Evolutionary conservation across 2,329 filamentous ascomycete species (phyloP).

Genomic region (Pestalotiopsis sp.): DNA sequence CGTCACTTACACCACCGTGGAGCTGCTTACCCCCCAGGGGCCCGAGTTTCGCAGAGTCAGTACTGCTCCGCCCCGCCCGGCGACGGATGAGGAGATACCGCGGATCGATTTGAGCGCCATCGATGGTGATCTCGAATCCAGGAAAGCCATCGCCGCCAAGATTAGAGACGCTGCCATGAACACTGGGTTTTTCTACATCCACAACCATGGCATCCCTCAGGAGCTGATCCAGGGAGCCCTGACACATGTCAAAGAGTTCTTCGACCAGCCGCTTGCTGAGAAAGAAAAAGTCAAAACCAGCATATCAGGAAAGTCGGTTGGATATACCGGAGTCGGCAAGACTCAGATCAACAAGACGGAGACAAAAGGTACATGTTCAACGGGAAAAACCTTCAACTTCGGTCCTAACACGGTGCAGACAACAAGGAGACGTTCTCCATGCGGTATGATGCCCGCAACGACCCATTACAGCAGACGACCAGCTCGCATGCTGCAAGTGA

Average conservation of each 20-base stretch:
- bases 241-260: slow-evolving; percentile 24
- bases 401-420: slow-evolving; percentile 33
- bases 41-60: slow-evolving; percentile 46
- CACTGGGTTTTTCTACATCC: slow-evolving; percentile 48
- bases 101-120: slow-evolving; percentile 44
- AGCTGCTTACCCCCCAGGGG: slow-evolving; percentile 46
- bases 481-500: not conserved
- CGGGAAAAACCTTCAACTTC: slow-evolving; percentile 27
- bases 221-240: slow-evolving; percentile 32
- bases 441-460: slow-evolving; percentile 43
- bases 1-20: slow-evolving; percentile 35
- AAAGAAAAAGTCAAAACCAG: slow-evolving; percentile 32
- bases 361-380: slow-evolving; percentile 34
- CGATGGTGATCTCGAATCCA: slow-evolving; percentile 35
- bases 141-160: slow-evolving; percentile 37
- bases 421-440: slow-evolving; percentile 29
- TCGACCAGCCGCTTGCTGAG: slow-evolving; percentile 25
- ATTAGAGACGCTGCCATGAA: slow-evolving; percentile 32
- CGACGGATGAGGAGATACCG: slow-evolving; percentile 45
- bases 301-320: slow-evolving; percentile 37
- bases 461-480: slow-evolving; percentile 30
- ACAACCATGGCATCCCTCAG: slow-evolving; percentile 32
- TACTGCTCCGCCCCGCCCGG: slow-evolving; percentile 40
- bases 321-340: slow-evolving; percentile 41
- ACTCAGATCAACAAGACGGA: slow-evolving; percentile 31